Evolutionary conservation across 75 land plant species (phyloP), one percentile per base, ranked within the genome.

Genomic region (Sequoia sempervirens): DNA sequence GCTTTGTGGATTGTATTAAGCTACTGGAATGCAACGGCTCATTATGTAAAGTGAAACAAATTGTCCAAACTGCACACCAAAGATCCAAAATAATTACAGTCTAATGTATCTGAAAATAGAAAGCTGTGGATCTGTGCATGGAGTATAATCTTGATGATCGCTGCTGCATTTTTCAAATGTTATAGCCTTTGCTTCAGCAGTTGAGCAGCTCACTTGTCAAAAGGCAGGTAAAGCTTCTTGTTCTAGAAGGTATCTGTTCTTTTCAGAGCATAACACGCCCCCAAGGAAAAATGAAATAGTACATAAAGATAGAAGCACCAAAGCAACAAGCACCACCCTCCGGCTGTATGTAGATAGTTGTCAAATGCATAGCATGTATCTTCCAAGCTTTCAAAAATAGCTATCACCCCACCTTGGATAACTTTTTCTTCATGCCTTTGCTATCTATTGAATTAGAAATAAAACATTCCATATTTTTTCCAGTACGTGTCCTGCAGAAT

Each of bases 201-300:
- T 26, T 38, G 28, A 1, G 68, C 56, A 37, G 56, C 26, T 41
- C 36, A 81, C 66, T 81, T 53, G 36, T 56, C 23, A 5, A 56
- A 81, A 72, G n/a, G 82, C 38, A 18, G 41, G 43, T 78, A 64
- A 80, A 17, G 37, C 3, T 10, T 84, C 66, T 28, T 87, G 88
- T 80, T 74, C 82, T 4, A 41, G 17, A 26, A 83, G 43, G 32
- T 86, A 38, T 82, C 46, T 84, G 50, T 89, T 43, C 85, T 87
- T 95, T 56, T 89, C 90, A 6, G 93, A 88, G 83, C 88, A 90
- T 79, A 90, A 94, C 2, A 94, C 89, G 36, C 92, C 92, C 23
- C 97, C 97, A 69, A 95, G 93, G 79, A 91, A 95, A 83, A 95
- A 95, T 45, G 94, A 95, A 83, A 95, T 84, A 52, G 92, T 92